phyloP scores from a whole-genome alignment of 164 flowering plant genomes.

The Paratinospora sagittata region DNA sequence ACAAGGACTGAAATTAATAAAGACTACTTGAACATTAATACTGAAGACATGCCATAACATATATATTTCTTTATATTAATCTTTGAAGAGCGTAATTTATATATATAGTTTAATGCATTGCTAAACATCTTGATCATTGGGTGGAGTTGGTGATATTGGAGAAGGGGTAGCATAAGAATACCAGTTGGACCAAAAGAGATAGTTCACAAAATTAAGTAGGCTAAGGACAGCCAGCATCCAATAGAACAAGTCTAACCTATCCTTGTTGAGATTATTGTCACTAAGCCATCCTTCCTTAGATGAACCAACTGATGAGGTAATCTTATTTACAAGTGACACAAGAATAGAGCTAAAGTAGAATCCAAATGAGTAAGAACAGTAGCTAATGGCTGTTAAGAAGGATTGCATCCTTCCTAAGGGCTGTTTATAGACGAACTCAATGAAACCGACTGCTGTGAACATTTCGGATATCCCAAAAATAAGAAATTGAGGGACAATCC shows the following conservation, averaged over 20 bases:
- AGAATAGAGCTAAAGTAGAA: constrained; percentile 57
- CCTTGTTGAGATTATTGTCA: constrained; percentile 54
- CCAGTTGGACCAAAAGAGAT: constrained; percentile 65
- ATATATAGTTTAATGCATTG: no score
- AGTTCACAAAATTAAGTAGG: constrained; percentile 49
- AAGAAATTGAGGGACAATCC: constrained; percentile 59
- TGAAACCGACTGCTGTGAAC: constrained; percentile 71
- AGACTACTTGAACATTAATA: background rate
- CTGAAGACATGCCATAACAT: background rate
- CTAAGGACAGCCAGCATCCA: constrained; percentile 59
- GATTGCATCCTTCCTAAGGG: constrained; percentile 58
- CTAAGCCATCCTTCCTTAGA: constrained; percentile 45
- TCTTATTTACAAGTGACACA: constrained; percentile 50
- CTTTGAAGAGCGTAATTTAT: background rate
- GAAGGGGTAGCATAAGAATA: constrained; percentile 35
- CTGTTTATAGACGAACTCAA: constrained; percentile 68
- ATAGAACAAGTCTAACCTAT: constrained; percentile 59
- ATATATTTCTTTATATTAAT: no score
- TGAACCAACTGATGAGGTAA: constrained; percentile 34
- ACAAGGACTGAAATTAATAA: background rate
- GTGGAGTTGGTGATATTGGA: constrained; percentile 19
- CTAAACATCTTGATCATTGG: background rate
- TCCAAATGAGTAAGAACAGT: constrained; percentile 67
- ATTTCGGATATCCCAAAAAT: constrained; percentile 66
- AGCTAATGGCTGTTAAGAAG: constrained; percentile 64